phyloP scores from a whole-genome alignment of 1,284 basidiomycete genomes.

The Gomphus bonarii region DNA sequence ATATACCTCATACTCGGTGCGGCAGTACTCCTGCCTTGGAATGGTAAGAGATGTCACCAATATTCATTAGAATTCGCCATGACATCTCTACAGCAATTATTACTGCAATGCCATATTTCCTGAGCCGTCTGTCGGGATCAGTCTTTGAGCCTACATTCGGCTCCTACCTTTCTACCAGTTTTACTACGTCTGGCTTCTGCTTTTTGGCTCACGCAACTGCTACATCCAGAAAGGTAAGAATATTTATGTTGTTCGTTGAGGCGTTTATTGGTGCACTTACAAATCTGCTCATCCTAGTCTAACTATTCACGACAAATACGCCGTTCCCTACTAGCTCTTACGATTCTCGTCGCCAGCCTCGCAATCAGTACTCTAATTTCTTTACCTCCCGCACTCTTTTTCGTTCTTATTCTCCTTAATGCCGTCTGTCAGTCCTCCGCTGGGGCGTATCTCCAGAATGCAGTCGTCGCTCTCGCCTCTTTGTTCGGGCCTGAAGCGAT shows the following conservation, averaged over 20 bases:
- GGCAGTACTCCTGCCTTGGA: conserved; percentile 69
- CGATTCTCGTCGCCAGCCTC: conserved; percentile 42
- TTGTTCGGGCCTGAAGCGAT: conserved; percentile 59
- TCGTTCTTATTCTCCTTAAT: conserved; percentile 51
- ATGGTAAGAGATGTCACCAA: conserved; percentile 37
- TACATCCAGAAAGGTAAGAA: conserved; percentile 51
- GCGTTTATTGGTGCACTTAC: not conserved
- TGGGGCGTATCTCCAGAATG: conserved; percentile 59
- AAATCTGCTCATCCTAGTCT: conserved; percentile 23
- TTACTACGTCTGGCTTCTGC: conserved; percentile 53
- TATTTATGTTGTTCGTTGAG: not conserved
- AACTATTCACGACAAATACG: conserved; percentile 43
- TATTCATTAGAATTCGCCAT: conserved; percentile 2
- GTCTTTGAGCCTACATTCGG: conserved; percentile 48
- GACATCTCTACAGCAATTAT: conserved; percentile 44
- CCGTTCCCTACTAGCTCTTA: conserved; percentile 32
- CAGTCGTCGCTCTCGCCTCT: conserved; percentile 60
- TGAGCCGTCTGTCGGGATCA: conserved; percentile 49
- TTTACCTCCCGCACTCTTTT: conserved; percentile 45
- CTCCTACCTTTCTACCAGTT: conserved; percentile 58
- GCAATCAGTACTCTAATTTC: conserved; percentile 45
- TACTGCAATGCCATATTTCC: conserved; percentile 67
- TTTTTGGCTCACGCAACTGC: conserved; percentile 64
- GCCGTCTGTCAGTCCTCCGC: conserved; percentile 43
- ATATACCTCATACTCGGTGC: conserved; percentile 64